These are phyloP conservation scores for Erythrobasidium hasegawianum DNA, from an alignment of 1,284 basidiomycete species.

Conservation along the genomic window DNA sequence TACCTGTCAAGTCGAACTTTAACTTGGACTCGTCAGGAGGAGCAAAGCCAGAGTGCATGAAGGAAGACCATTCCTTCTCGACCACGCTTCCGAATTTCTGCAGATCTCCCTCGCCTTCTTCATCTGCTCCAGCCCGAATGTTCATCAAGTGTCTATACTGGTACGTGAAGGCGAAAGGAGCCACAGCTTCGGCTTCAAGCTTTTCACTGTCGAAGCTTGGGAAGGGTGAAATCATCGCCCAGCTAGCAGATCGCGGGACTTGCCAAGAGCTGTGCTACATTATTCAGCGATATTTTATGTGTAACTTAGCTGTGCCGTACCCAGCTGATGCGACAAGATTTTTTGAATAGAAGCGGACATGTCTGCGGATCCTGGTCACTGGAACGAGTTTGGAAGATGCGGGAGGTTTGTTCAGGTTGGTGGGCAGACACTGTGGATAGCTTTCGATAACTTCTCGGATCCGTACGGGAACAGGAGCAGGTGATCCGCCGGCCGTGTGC, in stretches of 20 bases:
- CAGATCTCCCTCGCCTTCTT: constrained; percentile 40
- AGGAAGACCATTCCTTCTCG: constrained; percentile 47
- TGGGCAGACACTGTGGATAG: constrained; percentile 41
- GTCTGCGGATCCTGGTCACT: constrained; percentile 37
- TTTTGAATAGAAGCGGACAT: constrained; percentile 42
- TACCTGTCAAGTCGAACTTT: constrained; percentile 44
- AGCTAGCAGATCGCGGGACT: constrained; percentile 40
- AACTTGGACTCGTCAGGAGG: constrained; percentile 41
- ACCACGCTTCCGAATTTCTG: constrained; percentile 42
- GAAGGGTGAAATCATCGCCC: constrained; percentile 40
- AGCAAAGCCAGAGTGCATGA: constrained; percentile 44
- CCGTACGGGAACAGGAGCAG: constrained; percentile 39
- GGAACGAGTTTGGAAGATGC: constrained; percentile 33
- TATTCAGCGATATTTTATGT: too few species aligned
- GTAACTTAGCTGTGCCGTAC: constrained; percentile 13
- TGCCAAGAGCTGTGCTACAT: constrained; percentile 41
- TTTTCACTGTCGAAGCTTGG: background rate
- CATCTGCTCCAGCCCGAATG: constrained; percentile 46
- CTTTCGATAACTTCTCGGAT: constrained; percentile 41
- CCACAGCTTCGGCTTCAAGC: constrained; percentile 1
- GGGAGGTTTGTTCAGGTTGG: constrained; percentile 37
- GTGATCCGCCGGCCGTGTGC: constrained; percentile 37
- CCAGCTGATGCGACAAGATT: constrained; percentile 40
- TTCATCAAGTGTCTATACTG: constrained; percentile 53
- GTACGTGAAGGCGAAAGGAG: constrained; percentile 41